Evolutionary conservation across 2,329 filamentous ascomycete species (phyloP), one percentile per base, ranked within the genome.

Genomic region (Exophiala dermatitidis): DNA sequence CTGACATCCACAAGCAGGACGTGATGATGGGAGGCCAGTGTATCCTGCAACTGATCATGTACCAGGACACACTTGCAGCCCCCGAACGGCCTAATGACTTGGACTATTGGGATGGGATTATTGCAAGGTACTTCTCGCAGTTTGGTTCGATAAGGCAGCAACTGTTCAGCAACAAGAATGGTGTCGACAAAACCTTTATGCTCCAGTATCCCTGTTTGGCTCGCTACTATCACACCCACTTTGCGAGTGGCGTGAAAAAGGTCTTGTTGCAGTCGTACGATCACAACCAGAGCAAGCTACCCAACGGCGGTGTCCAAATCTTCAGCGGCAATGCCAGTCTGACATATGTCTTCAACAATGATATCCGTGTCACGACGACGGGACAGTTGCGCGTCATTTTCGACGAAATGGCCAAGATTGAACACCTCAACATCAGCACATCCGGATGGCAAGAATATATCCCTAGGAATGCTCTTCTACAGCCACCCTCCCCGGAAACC

Each of bases 181-280:
- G 79, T 19, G 72, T 72, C 53, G 76, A 85, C 51, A 96, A 94
- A 72, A 82, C 86, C 64, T 96, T 90, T 64, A 90, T 96, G 67
- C 89, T 97, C 46, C 81, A 85, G 2, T 88, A 82, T 54, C 81
- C 90, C 2, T 87, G 87, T 0, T 76, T 98, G 43, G 82, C 91
- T 33, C 83, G 91, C 64, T 97, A 93, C 69, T 96, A 95, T 67
- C 83, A 86, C 63, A 90, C 88, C 0, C 86, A 95, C 64, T 96
- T 93, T 67, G 84, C 85, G 53, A 91, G 88, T 56, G 90, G 90
- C 4, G 84, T 96, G 51, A 85, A 81, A 62, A 88, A 84, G 50
- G 88, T 97, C 63, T 89, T 95, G 67, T 79, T 97, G 66, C 82
- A 90, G 26, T 79, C 95, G 63, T 90, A 95, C 62, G 84, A 82